phyloP scores from a whole-genome alignment of 257 asterid species.

The Parsonsia alboflavescens region DNA sequence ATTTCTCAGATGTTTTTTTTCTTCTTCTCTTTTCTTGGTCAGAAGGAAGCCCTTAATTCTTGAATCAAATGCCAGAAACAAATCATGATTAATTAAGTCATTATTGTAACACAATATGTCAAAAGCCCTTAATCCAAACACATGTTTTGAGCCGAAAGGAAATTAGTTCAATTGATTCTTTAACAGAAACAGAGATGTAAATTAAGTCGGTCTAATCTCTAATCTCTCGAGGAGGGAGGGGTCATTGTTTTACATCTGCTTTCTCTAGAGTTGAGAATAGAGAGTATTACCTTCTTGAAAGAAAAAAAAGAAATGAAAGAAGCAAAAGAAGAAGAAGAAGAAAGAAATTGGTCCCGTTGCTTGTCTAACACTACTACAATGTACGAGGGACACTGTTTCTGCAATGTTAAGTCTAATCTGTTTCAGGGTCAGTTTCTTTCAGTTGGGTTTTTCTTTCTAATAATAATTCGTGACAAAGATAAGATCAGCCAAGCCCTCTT shows the following conservation, averaged over 20 bases:
- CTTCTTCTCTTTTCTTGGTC: neutral
- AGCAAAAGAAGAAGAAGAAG: neutral
- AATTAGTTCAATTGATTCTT: too few species aligned
- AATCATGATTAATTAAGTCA: too few species aligned
- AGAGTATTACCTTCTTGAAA: neutral
- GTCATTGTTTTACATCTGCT: neutral
- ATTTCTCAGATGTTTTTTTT: neutral
- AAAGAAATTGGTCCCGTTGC: neutral
- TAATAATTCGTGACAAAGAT: neutral
- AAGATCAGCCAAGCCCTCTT: neutral
- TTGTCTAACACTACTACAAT: slow-evolving; percentile 2
- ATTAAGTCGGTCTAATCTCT: too few species aligned
- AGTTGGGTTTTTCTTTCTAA: neutral
- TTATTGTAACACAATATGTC: too few species aligned
- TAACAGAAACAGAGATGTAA: too few species aligned
- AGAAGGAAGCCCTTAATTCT: slow-evolving; percentile 10
- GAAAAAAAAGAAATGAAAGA: neutral
- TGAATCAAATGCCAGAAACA: too few species aligned
- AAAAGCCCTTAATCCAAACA: too few species aligned
- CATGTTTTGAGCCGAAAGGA: too few species aligned
- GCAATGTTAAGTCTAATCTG: slow-evolving; percentile 1
- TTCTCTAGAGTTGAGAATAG: neutral
- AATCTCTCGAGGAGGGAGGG: neutral
- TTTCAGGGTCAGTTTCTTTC: neutral
- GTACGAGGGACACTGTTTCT: neutral